A percentile compares a stretch with the other conserved stretches of the same genome.
phyloP scores from a whole-genome alignment of 257 asterid genomes.

The Euphrasia confusa region DNA sequence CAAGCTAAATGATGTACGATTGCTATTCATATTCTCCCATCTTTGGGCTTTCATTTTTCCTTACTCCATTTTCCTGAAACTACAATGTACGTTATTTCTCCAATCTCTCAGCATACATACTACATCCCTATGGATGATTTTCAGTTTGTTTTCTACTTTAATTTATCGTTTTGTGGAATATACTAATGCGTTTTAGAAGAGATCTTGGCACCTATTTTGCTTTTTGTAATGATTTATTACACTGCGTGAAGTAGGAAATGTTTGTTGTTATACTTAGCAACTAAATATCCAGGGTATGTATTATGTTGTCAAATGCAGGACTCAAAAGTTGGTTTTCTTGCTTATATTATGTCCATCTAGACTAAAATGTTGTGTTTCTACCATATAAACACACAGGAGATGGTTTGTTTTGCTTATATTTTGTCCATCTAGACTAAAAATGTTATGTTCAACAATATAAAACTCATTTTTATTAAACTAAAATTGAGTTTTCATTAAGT shows the following conservation, averaged over 20 bases:
- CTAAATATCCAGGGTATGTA: conserved; percentile 1
- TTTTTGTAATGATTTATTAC: not conserved
- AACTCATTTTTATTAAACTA: too few species aligned
- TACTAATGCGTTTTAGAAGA: not conserved
- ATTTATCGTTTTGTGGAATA: not conserved
- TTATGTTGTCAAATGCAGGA: not conserved
- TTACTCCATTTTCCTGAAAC: not conserved
- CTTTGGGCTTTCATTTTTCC: not conserved
- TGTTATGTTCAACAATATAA: too few species aligned
- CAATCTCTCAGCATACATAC: not conserved
- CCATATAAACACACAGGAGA: too few species aligned
- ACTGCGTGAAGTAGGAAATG: not conserved
- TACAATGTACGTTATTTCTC: not conserved
- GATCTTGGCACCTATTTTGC: not conserved
- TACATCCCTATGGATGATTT: not conserved
- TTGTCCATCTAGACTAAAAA: too few species aligned
- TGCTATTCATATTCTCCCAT: conserved; percentile 6
- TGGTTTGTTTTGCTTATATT: too few species aligned
- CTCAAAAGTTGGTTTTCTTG: not conserved
- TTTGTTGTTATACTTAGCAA: not conserved
- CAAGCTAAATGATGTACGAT: conserved; percentile 29
- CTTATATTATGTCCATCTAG: too few species aligned
- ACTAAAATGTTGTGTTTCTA: not conserved
- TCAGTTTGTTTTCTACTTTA: not conserved
- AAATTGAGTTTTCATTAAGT: too few species aligned